Base-by-base conservation (phyloP, 2,329 filamentous ascomycete species). In the Fusarium chlamydosporum region DNA sequence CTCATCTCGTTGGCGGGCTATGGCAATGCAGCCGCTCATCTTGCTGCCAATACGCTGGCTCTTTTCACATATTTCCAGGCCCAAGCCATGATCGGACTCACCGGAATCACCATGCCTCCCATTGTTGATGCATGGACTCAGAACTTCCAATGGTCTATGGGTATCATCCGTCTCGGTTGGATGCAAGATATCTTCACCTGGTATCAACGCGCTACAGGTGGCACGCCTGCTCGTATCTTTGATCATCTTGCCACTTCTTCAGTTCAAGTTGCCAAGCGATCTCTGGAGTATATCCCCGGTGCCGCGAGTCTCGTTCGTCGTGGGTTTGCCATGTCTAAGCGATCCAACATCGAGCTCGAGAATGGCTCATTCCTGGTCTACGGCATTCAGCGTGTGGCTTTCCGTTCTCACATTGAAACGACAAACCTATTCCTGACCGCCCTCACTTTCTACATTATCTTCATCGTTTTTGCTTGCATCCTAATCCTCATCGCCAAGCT, bases 61-160 rank as follows among this genome's bases (percentile, higher is more conserved):
- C 88, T 98, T 18, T 97, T 97, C 77, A 88, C 91, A 65, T 97
- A 96, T 80, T 97, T 97, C 85, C 95, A 98, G 80, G 89, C 92
- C 6, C 94, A 97, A 80, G 94, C 95, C 40, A 93, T 97, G 79
- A 85, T 97, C 73, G 94, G 94, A 67, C 90, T 97, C 80, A 92
- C 91, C 38, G 88, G 91, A 16, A 90, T 97, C 12, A 85, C 86
- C 29, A 86, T 97, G 66, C 95, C 95, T 6, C 95, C 95, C 0
- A 92, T 97, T 62, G 95, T 96, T 53, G 87, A 92, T 75, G 87
- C 94, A 0, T 98, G 95, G 95, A 97, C 94, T 2, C 94, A 97
- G 81, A 95, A 97, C 81, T 97, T 98, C 82, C 92, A 96, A 77
- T 98, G 95, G 95, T 96, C 91, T 76, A 96, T 98, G 92, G 95